phyloP scores from a whole-genome alignment of 2,329 filamentous ascomycete genomes.

The Trichoderma arundinaceum region DNA sequence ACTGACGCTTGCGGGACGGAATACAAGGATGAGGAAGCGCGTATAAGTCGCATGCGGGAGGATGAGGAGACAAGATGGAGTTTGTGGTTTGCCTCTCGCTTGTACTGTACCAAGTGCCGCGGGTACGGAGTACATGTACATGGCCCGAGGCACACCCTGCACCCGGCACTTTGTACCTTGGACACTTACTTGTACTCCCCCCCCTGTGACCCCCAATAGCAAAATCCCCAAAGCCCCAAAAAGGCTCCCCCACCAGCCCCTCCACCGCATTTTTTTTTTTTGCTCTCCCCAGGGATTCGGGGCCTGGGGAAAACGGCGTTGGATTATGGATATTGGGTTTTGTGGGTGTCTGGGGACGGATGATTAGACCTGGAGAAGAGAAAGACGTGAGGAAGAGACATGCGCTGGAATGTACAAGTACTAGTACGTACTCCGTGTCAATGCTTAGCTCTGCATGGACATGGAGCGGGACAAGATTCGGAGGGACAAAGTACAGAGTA shows the following conservation, averaged over 20 bases:
- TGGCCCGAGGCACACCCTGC: not conserved
- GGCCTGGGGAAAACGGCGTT: not conserved
- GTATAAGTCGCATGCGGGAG: constrained; percentile 18
- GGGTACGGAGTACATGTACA: no score
- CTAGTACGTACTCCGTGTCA: no score
- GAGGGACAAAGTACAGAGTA: no score
- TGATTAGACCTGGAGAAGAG: not conserved
- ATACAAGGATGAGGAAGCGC: not conserved
- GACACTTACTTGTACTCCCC: not conserved
- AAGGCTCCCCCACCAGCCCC: constrained; percentile 1
- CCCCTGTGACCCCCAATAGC: constrained; percentile 18
- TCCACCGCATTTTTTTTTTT: not conserved
- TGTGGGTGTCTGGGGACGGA: not conserved
- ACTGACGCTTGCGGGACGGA: constrained; percentile 14
- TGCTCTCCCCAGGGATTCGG: not conserved
- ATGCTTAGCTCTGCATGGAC: no score
- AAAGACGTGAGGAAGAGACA: not conserved
- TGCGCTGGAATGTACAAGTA: not conserved
- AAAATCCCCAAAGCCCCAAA: not conserved
- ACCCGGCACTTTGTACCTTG: constrained; percentile 19
- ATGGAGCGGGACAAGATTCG: no score
- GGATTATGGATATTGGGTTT: not conserved
- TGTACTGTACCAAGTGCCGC: not conserved
- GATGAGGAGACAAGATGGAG: constrained; percentile 2
- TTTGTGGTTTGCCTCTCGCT: no score